Percentiles rank a stretch among this genome's conserved stretches.
Evolutionary conservation across 306 rosid genomes (phyloP).

Genomic region (Citrullus amarus): DNA sequence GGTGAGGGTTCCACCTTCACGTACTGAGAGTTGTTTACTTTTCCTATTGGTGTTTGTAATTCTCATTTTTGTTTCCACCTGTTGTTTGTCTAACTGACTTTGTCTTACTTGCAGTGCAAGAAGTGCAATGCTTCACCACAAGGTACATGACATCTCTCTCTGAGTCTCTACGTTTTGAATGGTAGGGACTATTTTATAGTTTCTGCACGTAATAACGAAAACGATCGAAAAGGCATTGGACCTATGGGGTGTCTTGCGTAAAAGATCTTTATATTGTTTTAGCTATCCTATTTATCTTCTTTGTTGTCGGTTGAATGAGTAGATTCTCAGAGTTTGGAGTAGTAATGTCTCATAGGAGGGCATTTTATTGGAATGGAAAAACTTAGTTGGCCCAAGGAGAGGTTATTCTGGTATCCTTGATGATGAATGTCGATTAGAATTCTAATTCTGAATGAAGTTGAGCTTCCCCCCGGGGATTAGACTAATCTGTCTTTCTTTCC

Average conservation of each 20-base stretch:
- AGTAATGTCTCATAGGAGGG: neutral
- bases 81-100: constrained; percentile 8
- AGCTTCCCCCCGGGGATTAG: neutral
- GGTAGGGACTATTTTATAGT: neutral
- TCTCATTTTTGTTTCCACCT: neutral
- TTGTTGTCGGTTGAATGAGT: neutral
- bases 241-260: neutral
- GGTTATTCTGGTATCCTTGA: neutral
- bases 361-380: neutral
- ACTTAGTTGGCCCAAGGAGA: neutral
- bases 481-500: neutral
- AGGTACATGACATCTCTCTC: constrained; percentile 28
- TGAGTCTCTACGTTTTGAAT: neutral
- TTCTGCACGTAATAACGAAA: neutral
- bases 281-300: neutral
- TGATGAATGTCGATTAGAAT: neutral
- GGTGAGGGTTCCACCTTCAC: constrained; percentile 27
- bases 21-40: neutral
- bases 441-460: neutral
- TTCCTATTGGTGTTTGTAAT: neutral
- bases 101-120: constrained; percentile 65
- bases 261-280: neutral
- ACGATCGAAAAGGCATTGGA: neutral
- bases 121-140: constrained; percentile 81
- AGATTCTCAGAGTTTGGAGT: neutral